A percentile compares a stretch with the other conserved stretches of the same genome.
Conservation (phyloP, 2,329 filamentous ascomycete species). For the Fusarium floridanum region DNA sequence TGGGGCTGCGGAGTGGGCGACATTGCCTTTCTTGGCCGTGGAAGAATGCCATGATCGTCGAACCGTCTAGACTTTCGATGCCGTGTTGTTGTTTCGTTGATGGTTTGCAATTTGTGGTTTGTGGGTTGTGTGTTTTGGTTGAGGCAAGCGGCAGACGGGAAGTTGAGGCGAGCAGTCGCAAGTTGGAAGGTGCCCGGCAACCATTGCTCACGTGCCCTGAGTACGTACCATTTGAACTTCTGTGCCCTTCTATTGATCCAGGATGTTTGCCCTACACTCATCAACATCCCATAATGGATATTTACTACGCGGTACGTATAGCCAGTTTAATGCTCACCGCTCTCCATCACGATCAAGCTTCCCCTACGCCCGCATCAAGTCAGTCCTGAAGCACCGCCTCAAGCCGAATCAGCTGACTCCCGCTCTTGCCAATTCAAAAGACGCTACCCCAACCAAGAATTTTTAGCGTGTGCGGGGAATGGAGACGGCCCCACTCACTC, state of each 20-base stretch:
- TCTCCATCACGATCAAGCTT: background rate
- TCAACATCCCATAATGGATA: background rate
- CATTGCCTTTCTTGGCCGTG: background rate
- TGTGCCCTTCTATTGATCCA: background rate
- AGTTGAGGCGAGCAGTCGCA: background rate
- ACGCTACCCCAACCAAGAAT: constrained; percentile 5
- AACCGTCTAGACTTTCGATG: background rate
- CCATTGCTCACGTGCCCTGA: background rate
- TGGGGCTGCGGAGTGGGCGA: background rate
- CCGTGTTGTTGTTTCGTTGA: background rate
- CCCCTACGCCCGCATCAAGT: background rate
- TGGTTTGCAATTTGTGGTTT: background rate
- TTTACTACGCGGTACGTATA: background rate
- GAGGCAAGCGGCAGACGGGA: background rate
- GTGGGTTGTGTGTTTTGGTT: background rate
- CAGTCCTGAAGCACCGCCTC: background rate
- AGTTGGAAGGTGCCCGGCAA: background rate
- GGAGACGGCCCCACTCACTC: background rate
- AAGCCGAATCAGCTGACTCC: constrained; percentile 3
- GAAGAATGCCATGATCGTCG: background rate
- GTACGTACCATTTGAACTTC: background rate
- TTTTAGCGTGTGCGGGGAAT: constrained; percentile 10
- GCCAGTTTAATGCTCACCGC: background rate
- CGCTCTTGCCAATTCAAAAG: background rate
- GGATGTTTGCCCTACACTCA: background rate